Conservation (phyloP, 108 stramenopile genomes). For the Cyclotella sp. region DNA sequence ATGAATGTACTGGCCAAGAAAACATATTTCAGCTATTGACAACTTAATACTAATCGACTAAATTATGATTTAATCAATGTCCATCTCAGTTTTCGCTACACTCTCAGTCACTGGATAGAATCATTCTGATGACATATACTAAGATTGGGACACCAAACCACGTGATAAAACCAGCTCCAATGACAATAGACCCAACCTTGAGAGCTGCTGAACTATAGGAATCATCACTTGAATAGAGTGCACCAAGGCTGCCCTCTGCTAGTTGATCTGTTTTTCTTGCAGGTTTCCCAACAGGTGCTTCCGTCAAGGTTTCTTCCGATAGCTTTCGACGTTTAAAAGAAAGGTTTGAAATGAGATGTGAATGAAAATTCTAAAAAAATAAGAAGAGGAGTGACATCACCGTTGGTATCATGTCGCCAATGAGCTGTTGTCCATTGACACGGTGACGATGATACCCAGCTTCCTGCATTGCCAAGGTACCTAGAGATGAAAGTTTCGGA, state of each 20-base stretch:
- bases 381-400: constrained; percentile 26
- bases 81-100: not conserved
- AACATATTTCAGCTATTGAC: no score
- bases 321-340: constrained; percentile 7
- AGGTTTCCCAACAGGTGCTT: constrained; percentile 70
- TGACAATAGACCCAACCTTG: constrained; percentile 64
- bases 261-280: constrained; percentile 61
- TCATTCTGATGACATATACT: constrained; percentile 11
- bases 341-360: not conserved
- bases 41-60: not conserved
- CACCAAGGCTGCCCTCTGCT: constrained; percentile 54
- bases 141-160: constrained; percentile 38
- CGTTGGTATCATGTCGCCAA: constrained; percentile 76
- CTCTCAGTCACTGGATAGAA: constrained; percentile 10
- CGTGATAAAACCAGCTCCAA: constrained; percentile 54
- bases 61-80: not conserved
- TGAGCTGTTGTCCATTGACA: constrained; percentile 71
- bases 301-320: constrained; percentile 32
- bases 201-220: constrained; percentile 56
- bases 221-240: constrained; percentile 46
- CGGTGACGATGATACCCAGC: constrained; percentile 68
- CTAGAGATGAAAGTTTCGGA: constrained; percentile 48
- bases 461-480: constrained; percentile 78
- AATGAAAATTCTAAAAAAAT: not conserved
- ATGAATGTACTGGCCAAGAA: no score